Conservation (phyloP, 2,329 filamentous ascomycete genomes). For the Ascomycota sp. region DNA sequence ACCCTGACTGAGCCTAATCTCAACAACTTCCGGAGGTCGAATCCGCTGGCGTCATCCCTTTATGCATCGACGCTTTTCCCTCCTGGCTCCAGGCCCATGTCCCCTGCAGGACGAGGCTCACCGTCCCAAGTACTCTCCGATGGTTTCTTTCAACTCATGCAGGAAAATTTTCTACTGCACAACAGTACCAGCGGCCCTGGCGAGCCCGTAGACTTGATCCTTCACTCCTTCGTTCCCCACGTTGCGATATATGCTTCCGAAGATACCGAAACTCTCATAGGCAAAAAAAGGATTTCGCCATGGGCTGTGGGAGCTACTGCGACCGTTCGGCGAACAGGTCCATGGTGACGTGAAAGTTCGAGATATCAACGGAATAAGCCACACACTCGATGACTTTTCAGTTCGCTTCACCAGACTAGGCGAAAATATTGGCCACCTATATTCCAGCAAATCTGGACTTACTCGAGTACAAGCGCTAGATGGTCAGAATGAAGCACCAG, state of each 20-base stretch:
- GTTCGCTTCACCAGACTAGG: constrained; percentile 65
- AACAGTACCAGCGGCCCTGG: constrained; percentile 23
- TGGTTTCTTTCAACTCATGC: constrained; percentile 32
- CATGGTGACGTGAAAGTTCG: constrained; percentile 76
- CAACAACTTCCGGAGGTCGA: constrained; percentile 31
- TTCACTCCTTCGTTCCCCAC: constrained; percentile 74
- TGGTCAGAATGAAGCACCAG: constrained; percentile 7
- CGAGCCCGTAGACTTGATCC: constrained; percentile 45
- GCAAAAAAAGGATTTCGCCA: constrained; percentile 67
- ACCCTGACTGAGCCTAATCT: constrained; percentile 32
- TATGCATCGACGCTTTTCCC: constrained; percentile 49
- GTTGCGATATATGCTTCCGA: constrained; percentile 71
- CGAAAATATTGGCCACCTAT: constrained; percentile 30
- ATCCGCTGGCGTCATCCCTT: constrained; percentile 38
- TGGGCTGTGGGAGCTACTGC: constrained; percentile 66
- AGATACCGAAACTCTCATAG: constrained; percentile 64
- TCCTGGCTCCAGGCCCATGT: constrained; percentile 45
- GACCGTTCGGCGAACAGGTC: constrained; percentile 78
- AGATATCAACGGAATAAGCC: constrained; percentile 72
- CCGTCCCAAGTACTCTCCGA: constrained; percentile 35
- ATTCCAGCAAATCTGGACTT: constrained; percentile 13
- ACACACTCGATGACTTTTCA: constrained; percentile 73
- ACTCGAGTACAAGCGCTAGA: constrained; percentile 18
- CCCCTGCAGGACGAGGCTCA: constrained; percentile 39
- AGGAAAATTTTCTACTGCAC: constrained; percentile 23